Base-by-base conservation (phyloP, 305 asterid genomes). In the Stenogyne calaminthoides region DNA sequence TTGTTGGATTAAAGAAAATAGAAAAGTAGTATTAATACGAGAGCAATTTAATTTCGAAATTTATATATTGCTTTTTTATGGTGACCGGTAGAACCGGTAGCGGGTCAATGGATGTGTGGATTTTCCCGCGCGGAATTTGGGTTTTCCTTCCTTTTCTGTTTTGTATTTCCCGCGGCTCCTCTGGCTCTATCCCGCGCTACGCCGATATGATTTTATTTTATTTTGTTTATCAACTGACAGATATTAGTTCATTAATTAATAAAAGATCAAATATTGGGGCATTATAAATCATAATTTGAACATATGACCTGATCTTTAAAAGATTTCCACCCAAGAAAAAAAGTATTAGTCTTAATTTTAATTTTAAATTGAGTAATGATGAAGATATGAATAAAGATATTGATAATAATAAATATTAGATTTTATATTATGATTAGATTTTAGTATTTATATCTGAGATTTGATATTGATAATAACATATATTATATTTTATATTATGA, bases 121-220 rank as follows among this genome's bases (percentile, higher is more conserved):
- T 65, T 73, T 80, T 81, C 82, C 84, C 92, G 89, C 88, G 87
- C 79, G 9, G 44, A 61, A 19, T 9, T 10, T 54, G 29, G 44
- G 16, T 22, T 67, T 59, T 69, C 47, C 15, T 44, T 67, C 16
- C 52, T 22, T 10, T 36, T 61, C 68, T 59, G 71, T 74, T 62
- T 76, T 22, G 61, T 60, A 34, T 72, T 84, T 86, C 87, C 83
- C 88, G 85, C 88, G 82, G 73, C 71, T 29, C n/a, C 6, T 9
- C 7, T 0, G n/a, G 25, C 71, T 9, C 5, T 9, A 1, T 36
- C 15, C 59, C 59, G 59, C 59, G 9, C 59, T 52, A 16, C 12
- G 10, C 59, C 27, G 0, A 46, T 39, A 51, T 7, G 0, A 36
- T 63, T 18, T 64, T 3, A 16, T 39, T 63, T 37, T 15, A 37